A percentile compares a stretch with the other conserved stretches of the same genome.
Conservation (phyloP, 805 yeast species). For the Kluyveromyces dobzhanskii region DNA sequence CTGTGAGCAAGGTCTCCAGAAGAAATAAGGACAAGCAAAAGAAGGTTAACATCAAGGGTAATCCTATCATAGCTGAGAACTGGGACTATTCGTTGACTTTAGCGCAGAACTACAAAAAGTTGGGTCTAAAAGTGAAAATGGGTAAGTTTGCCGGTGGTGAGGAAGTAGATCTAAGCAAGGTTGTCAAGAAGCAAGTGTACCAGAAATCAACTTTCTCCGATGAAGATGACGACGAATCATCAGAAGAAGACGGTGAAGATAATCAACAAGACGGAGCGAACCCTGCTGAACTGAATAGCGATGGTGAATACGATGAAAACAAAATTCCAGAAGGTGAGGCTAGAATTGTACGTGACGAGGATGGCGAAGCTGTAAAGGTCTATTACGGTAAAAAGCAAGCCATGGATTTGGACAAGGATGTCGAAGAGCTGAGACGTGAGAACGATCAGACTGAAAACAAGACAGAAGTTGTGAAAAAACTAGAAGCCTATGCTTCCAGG, state of each 20-base stretch:
- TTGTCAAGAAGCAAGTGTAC: constrained; percentile 31
- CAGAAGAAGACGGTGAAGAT: constrained; percentile 11
- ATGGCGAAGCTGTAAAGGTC: constrained; percentile 57
- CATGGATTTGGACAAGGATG: constrained; percentile 28
- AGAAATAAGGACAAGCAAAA: constrained; percentile 62
- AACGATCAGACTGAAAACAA: constrained; percentile 16
- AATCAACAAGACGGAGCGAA: constrained; percentile 15
- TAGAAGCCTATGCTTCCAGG: constrained; percentile 52
- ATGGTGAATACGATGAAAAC: constrained; percentile 34
- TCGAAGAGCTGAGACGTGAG: constrained; percentile 20
- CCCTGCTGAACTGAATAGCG: constrained; percentile 22
- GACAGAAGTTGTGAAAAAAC: constrained; percentile 57
- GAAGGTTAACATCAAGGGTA: constrained; percentile 55
- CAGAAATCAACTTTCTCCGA: constrained; percentile 17
- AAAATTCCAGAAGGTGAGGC: constrained; percentile 76
- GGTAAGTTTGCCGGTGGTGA: constrained; percentile 71
- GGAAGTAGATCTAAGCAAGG: constrained; percentile 47
- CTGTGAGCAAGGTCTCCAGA: constrained; percentile 62
- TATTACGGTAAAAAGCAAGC: constrained; percentile 59
- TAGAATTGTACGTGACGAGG: constrained; percentile 58
- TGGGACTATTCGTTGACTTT: constrained; percentile 85
- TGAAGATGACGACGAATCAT: constrained; percentile 24
- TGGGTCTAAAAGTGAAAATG: constrained; percentile 67
- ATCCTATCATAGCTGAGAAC: constrained; percentile 77
- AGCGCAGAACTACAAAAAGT: constrained; percentile 73